phyloP scores from a whole-genome alignment of 2,329 filamentous ascomycete species.

The Monilinia vaccinii-corymbosi region DNA sequence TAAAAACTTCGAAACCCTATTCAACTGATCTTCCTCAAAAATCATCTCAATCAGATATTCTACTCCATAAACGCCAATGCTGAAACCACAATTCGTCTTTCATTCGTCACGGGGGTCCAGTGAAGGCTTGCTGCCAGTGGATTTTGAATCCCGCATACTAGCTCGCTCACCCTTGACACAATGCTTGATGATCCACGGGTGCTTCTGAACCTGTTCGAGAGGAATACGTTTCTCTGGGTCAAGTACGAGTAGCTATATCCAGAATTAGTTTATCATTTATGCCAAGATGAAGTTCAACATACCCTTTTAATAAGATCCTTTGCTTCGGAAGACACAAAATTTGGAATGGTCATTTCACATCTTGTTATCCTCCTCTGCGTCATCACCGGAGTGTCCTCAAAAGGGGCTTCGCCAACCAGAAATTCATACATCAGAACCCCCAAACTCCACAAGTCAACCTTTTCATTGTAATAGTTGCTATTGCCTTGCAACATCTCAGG shows the following conservation, averaged over 20 bases:
- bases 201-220: conserved; percentile 76
- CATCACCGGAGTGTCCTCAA: conserved; percentile 92
- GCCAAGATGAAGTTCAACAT: conserved; percentile 27
- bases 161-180: conserved; percentile 46
- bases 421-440: conserved; percentile 97
- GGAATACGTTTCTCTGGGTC: conserved; percentile 90
- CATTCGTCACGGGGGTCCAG: conserved; percentile 20
- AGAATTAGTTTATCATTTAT: conserved; percentile 13
- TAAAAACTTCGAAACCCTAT: conserved; percentile 26
- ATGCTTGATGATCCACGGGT: conserved; percentile 97
- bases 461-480: conserved; percentile 88
- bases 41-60: neutral
- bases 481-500: conserved; percentile 93
- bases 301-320: conserved; percentile 88
- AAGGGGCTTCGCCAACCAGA: conserved; percentile 88
- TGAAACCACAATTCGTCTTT: conserved; percentile 22
- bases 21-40: conserved; percentile 17
- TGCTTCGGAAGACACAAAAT: conserved; percentile 83
- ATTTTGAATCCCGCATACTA: conserved; percentile 29
- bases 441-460: conserved; percentile 93
- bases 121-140: conserved; percentile 26
- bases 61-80: conserved; percentile 22
- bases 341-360: conserved; percentile 86
- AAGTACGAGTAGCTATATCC: conserved; percentile 65
- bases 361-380: conserved; percentile 82